Percentiles rank a stretch among this genome's conserved stretches.
These are phyloP conservation scores for Starmerella geochares DNA, from an alignment of 805 yeast genomes.

Conservation along the genomic window DNA sequence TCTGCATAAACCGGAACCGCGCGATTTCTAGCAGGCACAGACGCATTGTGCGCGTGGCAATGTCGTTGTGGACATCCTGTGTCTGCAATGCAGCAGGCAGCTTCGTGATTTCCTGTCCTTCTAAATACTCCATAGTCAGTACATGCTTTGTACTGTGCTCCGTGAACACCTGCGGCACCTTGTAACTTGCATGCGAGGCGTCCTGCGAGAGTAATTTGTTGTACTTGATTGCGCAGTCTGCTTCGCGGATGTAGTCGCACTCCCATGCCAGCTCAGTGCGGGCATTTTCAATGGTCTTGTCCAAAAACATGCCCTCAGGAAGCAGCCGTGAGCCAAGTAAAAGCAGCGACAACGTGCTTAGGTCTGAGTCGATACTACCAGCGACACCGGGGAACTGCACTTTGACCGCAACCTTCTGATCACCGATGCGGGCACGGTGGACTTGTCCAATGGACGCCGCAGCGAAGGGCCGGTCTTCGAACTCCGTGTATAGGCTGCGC, in stretches of 20 bases:
- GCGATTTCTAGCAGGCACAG: conserved; percentile 79
- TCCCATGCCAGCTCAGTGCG: conserved; percentile 93
- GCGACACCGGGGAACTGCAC: conserved; percentile 97
- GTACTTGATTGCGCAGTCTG: conserved; percentile 61
- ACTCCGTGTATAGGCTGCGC: conserved; percentile 60
- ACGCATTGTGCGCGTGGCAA: conserved; percentile 78
- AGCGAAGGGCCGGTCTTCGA: conserved; percentile 84
- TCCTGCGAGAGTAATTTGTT: conserved; percentile 50
- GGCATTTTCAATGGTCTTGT: conserved; percentile 86
- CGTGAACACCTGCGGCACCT: conserved; percentile 71
- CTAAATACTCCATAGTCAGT: conserved; percentile 79
- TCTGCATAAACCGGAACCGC: conserved; percentile 83
- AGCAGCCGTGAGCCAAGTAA: conserved; percentile 76
- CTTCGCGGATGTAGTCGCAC: conserved; percentile 89
- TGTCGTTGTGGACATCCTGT: conserved; percentile 67
- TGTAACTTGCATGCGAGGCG: conserved; percentile 40
- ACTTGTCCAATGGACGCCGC: conserved; percentile 98
- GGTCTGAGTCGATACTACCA: conserved; percentile 84
- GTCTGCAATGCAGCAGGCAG: conserved; percentile 35
- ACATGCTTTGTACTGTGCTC: conserved; percentile 72
- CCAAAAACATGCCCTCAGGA: conserved; percentile 86
- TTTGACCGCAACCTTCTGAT: conserved; percentile 70
- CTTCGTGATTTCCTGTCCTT: conserved; percentile 57
- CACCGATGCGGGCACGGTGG: conserved; percentile 54
- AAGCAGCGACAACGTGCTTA: conserved; percentile 71